Conservation (phyloP, 2,329 filamentous ascomycete species). For the Arachnopeziza araneosa region DNA sequence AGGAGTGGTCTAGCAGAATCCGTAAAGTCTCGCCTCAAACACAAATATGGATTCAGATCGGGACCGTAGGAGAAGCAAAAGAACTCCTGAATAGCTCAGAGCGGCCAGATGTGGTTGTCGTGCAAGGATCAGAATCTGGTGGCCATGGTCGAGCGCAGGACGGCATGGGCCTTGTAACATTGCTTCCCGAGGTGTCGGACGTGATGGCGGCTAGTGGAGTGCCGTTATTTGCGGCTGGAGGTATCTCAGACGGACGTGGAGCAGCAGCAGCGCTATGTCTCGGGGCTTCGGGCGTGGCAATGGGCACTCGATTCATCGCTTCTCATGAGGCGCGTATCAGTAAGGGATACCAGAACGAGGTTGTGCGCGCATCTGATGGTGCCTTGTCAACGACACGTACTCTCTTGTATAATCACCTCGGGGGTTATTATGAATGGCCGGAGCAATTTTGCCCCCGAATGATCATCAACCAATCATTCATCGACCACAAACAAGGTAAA, state of each 20-base stretch:
- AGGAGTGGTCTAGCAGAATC: conserved; percentile 27
- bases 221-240: conserved; percentile 32
- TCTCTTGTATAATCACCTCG: conserved; percentile 44
- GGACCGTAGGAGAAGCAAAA: conserved; percentile 27
- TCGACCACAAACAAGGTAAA: conserved; percentile 36
- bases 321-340: conserved; percentile 40
- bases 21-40: conserved; percentile 20
- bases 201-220: conserved; percentile 21
- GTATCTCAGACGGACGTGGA: conserved; percentile 33
- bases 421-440: conserved; percentile 55
- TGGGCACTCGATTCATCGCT: conserved; percentile 49
- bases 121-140: conserved; percentile 34
- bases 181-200: conserved; percentile 33
- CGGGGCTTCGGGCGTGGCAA: conserved; percentile 37
- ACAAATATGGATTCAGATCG: conserved; percentile 34
- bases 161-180: conserved; percentile 28
- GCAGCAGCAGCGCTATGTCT: conserved; percentile 32
- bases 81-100: conserved; percentile 12
- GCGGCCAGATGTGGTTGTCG: conserved; percentile 31
- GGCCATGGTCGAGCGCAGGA: conserved; percentile 32
- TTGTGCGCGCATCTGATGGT: conserved; percentile 43
- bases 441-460: conserved; percentile 50
- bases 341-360: conserved; percentile 41
- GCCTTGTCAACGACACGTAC: conserved; percentile 44
- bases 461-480: conserved; percentile 49